Percentiles rank a stretch among this genome's conserved stretches.
phyloP scores from a whole-genome alignment of 768 basidiomycete genomes.

The Lentinula lateritia region DNA sequence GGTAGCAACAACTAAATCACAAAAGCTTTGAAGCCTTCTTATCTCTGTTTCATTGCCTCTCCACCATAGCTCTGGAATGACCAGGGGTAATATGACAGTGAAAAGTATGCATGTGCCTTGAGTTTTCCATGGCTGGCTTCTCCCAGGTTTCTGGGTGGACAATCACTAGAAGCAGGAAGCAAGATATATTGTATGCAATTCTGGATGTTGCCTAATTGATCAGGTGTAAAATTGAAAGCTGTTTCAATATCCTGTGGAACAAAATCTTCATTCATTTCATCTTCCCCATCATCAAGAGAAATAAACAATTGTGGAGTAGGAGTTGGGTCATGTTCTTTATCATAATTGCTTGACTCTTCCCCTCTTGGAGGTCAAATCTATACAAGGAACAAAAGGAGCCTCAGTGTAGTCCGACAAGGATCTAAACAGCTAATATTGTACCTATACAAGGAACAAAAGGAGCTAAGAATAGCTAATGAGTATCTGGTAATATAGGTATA shows the following conservation, averaged over 20 bases:
- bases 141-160: slow-evolving; percentile 25
- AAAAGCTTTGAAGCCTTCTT: slow-evolving; percentile 16
- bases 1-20: slow-evolving; percentile 17
- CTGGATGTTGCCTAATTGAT: slow-evolving; percentile 4
- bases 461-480: too few species aligned
- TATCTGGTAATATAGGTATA: too few species aligned
- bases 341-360: too few species aligned
- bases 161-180: slow-evolving; percentile 15
- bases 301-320: neutral
- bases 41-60: neutral
- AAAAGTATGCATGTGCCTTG: slow-evolving; percentile 23
- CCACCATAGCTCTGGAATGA: slow-evolving; percentile 24
- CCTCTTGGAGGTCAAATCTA: too few species aligned
- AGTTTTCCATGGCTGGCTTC: slow-evolving; percentile 26
- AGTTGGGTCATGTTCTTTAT: too few species aligned
- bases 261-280: neutral
- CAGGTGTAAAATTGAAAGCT: slow-evolving; percentile 4
- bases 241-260: neutral
- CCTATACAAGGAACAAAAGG: too few species aligned
- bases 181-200: slow-evolving; percentile 17
- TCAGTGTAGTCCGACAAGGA: too few species aligned
- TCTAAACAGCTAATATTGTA: too few species aligned
- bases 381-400: too few species aligned
- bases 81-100: slow-evolving; percentile 21
- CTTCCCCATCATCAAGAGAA: slow-evolving; percentile 5